Evolutionary conservation across 2,329 filamentous ascomycete species (phyloP), one percentile per base, ranked within the genome.

Genomic region (Pestalotiopsis sp.): DNA sequence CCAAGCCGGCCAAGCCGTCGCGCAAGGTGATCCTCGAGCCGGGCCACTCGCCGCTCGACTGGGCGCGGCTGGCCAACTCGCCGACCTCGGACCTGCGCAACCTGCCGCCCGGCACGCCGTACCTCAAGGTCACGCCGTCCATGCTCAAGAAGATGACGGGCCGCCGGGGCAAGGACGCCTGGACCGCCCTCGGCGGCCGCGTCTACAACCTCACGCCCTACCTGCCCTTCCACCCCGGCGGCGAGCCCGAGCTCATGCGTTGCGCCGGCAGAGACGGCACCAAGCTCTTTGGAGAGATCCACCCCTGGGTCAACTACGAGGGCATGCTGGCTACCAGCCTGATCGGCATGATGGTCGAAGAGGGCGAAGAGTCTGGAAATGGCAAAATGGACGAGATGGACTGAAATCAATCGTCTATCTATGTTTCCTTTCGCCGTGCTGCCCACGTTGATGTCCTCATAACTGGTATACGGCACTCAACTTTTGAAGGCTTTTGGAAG

Each of bases 191-290:
- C 70, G 92, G 93, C 70, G 95, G 95, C 1, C 92, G 93, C 75
- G 95, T 98, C 36, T 99, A 98, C 82, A 98, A 98, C 76, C 91
- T 99, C 68, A 92, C 91, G 0, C 94, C 95, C 0, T 99, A 98
- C 78, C 78, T 94, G 45, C 90, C 92, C 1, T 99, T 94, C 78
- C 96, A 99, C 79, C 96, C 96, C 0, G 96, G 96, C 25, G 96
- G 93, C 9, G 89, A 91, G 74, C 89, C 90, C 4, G 93, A 97
- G 81, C 79, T 96, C 71, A 80, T 92, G 79, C 83, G 88, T 40
- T 86, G 84, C 41, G 90, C 90, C 0, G 90, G 85, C 0, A 81
- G 85, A 68, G 90, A 92, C 76, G 90, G 87, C 45, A 90, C 87
- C 2, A 84, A 83, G 76, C 74, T 92, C 68, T 92, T 92, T 78